Conservation (phyloP, 192 early-diverging fungal genomes). For the Podila clonocystis region DNA sequence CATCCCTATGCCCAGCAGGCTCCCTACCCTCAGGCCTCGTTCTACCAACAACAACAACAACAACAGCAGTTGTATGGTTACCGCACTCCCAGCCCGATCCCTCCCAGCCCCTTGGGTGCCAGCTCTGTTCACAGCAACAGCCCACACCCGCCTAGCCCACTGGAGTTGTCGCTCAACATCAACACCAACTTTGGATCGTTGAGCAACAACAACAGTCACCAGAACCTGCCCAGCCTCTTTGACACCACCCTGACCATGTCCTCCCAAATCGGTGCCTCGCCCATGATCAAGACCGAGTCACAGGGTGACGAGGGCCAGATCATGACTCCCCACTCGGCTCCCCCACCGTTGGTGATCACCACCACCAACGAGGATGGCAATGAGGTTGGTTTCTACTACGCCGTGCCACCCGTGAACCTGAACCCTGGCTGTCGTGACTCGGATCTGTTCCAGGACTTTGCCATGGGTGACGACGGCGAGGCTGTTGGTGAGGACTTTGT, state of each 20-base stretch:
- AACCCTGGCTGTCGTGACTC: constrained; percentile 36
- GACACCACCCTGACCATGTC: constrained; percentile 33
- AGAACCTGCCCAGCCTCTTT: constrained; percentile 34
- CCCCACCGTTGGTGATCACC: constrained; percentile 20
- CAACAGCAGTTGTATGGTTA: constrained; percentile 9
- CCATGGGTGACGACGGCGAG: constrained; percentile 24
- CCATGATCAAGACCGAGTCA: constrained; percentile 3
- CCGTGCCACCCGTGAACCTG: constrained; percentile 33
- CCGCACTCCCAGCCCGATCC: constrained; percentile 25
- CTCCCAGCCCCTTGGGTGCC: constrained; percentile 27
- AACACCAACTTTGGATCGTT: constrained; percentile 23
- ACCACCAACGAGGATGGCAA: constrained; percentile 31
- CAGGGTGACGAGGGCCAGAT: constrained; percentile 1
- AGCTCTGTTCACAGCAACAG: constrained; percentile 32
- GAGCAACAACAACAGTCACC: constrained; percentile 16
- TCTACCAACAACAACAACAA: constrained; percentile 4
- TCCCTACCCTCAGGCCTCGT: constrained; percentile 30
- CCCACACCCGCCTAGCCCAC: constrained; percentile 40
- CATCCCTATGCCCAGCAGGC: constrained; percentile 38
- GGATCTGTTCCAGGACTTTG: constrained; percentile 47
- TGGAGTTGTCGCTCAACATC: constrained; percentile 24
- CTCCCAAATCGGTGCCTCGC: constrained; percentile 11
- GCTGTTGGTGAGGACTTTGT: constrained; percentile 41
- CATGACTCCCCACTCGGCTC: background rate
- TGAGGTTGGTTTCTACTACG: constrained; percentile 37